Percentiles rank a stretch among this genome's conserved stretches.
Conservation (phyloP, 179 eudicot species). For the Silene noctiflora region DNA sequence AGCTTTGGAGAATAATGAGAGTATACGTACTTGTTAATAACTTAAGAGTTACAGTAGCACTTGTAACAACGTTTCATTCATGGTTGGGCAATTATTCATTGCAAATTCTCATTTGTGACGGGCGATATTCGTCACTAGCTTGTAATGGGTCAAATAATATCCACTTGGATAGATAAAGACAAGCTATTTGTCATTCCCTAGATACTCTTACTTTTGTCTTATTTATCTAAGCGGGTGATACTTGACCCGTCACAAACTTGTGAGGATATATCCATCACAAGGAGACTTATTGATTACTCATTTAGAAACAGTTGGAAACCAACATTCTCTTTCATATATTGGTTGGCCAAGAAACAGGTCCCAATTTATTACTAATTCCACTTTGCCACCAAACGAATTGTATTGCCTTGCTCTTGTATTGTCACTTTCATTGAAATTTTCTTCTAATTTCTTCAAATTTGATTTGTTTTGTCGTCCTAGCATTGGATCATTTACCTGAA, state of each 20-base stretch:
- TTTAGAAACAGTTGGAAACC: constrained; percentile 24
- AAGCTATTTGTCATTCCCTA: too few species aligned
- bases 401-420: constrained; percentile 10
- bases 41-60: background rate
- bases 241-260: too few species aligned
- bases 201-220: too few species aligned
- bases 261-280: too few species aligned
- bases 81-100: constrained; percentile 32
- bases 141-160: too few species aligned
- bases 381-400: background rate
- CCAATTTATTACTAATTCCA: background rate
- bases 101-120: too few species aligned
- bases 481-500: constrained; percentile 12
- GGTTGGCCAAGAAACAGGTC: background rate
- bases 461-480: constrained; percentile 20
- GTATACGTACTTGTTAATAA: background rate
- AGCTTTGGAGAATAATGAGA: background rate
- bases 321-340: constrained; percentile 13
- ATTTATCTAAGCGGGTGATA: too few species aligned
- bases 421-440: constrained; percentile 31
- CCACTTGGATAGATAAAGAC: too few species aligned
- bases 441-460: constrained; percentile 7
- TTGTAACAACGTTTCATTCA: constrained; percentile 27
- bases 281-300: too few species aligned
- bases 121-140: too few species aligned